Conservation (phyloP, 805 yeast genomes). For the Spathaspora girioi region DNA sequence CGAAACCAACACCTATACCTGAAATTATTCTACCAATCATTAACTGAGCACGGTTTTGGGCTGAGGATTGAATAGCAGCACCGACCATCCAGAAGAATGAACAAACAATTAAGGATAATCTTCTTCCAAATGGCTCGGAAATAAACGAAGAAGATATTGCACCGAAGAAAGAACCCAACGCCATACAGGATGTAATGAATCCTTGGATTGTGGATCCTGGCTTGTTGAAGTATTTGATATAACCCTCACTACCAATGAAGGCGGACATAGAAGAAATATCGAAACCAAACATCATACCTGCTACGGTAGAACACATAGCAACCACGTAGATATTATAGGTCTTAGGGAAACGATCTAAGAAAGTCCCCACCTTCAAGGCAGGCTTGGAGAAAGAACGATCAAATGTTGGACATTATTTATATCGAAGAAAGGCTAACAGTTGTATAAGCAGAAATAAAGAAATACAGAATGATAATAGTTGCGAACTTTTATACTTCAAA, state of each 20-base stretch:
- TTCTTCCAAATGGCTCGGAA: conserved; percentile 44
- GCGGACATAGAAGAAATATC: conserved; percentile 79
- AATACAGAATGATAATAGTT: not conserved
- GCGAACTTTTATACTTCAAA: not conserved
- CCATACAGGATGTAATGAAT: conserved; percentile 68
- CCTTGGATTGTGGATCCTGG: conserved; percentile 57
- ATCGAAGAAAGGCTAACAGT: not conserved
- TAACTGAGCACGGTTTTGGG: conserved; percentile 40
- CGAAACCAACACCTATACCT: conserved; percentile 65
- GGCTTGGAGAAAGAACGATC: conserved; percentile 12
- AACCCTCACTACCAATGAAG: conserved; percentile 48
- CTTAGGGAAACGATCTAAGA: conserved; percentile 34
- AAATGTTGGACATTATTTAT: conserved; percentile 5
- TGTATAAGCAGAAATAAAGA: not conserved
- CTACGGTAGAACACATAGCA: conserved; percentile 55
- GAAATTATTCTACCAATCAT: conserved; percentile 56
- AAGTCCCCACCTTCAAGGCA: conserved; percentile 30
- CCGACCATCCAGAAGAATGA: conserved; percentile 37
- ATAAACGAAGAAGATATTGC: conserved; percentile 51
- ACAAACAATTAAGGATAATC: conserved; percentile 37
- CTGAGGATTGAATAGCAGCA: conserved; percentile 35
- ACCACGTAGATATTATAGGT: conserved; percentile 55
- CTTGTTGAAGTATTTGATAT: conserved; percentile 46
- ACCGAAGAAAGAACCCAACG: conserved; percentile 74
- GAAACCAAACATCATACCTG: conserved; percentile 74